Percentiles rank a stretch among this genome's conserved stretches.
Conservation (phyloP, 2,329 filamentous ascomycete species). For the Pyricularia sp. region DNA sequence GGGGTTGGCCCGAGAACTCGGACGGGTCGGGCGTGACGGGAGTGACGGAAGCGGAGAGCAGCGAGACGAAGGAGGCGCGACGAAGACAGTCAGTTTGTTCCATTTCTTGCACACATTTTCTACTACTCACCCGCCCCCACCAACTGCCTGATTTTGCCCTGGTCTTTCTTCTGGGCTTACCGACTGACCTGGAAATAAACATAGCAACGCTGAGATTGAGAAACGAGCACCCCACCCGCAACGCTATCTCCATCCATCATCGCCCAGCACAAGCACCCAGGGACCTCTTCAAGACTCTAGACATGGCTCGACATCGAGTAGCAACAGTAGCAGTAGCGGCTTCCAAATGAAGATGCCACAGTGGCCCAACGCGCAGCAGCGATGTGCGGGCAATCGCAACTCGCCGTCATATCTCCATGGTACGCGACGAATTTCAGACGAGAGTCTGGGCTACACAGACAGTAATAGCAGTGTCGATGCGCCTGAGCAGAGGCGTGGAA, state of each 20-base stretch:
- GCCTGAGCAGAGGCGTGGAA: not conserved
- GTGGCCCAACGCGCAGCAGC: not conserved
- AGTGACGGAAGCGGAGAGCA: not conserved
- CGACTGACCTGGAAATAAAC: no score
- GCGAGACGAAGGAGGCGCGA: not conserved
- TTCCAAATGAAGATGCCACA: not conserved
- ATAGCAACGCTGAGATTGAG: not conserved
- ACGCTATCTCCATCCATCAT: not conserved
- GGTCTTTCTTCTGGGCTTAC: no score
- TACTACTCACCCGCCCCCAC: no score
- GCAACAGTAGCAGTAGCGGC: not conserved
- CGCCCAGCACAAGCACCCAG: not conserved
- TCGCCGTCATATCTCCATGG: not conserved
- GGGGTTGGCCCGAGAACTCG: conserved; percentile 4
- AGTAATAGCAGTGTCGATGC: not conserved
- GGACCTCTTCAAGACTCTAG: not conserved
- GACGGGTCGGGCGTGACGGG: not conserved
- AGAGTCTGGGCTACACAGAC: not conserved
- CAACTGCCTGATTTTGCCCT: not conserved
- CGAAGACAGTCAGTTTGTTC: not conserved
- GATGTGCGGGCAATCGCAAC: not conserved
- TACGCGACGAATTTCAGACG: not conserved
- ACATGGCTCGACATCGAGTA: not conserved
- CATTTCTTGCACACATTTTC: not conserved
- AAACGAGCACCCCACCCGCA: not conserved